A percentile compares a stretch with the other conserved stretches of the same genome.
Evolutionary conservation across 495 filamentous ascomycete species (phyloP).

Genomic region (Penicillium atrosanguineum): DNA sequence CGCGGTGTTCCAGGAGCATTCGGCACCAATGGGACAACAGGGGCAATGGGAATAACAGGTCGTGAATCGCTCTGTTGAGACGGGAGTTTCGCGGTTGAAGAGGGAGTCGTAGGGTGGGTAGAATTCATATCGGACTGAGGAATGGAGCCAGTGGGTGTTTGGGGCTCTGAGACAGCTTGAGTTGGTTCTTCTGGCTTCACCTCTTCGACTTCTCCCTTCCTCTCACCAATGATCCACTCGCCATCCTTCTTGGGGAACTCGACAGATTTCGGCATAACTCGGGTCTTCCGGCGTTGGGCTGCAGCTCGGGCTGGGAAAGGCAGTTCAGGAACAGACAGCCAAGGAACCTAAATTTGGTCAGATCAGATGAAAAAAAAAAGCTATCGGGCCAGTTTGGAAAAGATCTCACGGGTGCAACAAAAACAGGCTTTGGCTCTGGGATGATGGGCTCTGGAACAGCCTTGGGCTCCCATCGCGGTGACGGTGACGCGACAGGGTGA

Average conservation of each 20-base stretch:
- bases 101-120: conserved; percentile 71
- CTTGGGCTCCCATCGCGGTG: conserved; percentile 30
- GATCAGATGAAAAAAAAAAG: not conserved
- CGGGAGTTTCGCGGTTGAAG: conserved; percentile 47
- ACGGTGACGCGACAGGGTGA: conserved; percentile 32
- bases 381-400: not conserved
- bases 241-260: conserved; percentile 50
- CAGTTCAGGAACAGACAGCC: conserved; percentile 69
- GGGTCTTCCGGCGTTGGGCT: conserved; percentile 40
- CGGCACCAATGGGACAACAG: conserved; percentile 65
- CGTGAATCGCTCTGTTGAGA: conserved; percentile 43
- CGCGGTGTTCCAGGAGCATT: conserved; percentile 47
- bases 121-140: conserved; percentile 63
- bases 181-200: conserved; percentile 23
- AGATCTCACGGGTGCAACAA: conserved; percentile 62
- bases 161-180: conserved; percentile 51
- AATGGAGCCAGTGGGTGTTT: conserved; percentile 66
- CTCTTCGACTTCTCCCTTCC: conserved; percentile 16
- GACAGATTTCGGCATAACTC: conserved; percentile 37
- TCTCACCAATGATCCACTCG: conserved; percentile 20
- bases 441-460: conserved; percentile 14
- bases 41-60: conserved; percentile 56
- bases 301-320: conserved; percentile 59
- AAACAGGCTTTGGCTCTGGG: conserved; percentile 40
- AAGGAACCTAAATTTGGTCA: conserved; percentile 60